Evolutionary conservation across 805 yeast species (phyloP).

Genomic region (Lachancea sp.): DNA sequence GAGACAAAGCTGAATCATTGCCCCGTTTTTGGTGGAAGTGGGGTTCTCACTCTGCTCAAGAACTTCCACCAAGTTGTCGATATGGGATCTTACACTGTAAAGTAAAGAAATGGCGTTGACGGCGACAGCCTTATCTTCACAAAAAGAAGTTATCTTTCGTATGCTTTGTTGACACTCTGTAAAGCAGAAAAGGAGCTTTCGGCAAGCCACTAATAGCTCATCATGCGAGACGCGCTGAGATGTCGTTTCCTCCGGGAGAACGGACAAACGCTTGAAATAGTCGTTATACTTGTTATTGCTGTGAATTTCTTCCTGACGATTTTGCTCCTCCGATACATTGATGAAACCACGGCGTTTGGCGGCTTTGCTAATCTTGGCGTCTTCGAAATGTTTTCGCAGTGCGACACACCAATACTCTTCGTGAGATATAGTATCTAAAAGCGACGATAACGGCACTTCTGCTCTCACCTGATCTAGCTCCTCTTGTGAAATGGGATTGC

Average conservation of each 20-base stretch:
- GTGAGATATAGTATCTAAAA: slow-evolving; percentile 36
- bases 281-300: slow-evolving; percentile 46
- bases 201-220: slow-evolving; percentile 35
- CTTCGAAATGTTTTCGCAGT: slow-evolving; percentile 22
- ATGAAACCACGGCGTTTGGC: slow-evolving; percentile 74
- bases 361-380: slow-evolving; percentile 42
- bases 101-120: slow-evolving; percentile 47
- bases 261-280: slow-evolving; percentile 58
- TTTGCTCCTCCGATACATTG: slow-evolving; percentile 11
- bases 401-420: slow-evolving; percentile 35
- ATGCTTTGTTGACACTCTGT: slow-evolving; percentile 60
- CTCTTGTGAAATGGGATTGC: slow-evolving; percentile 49
- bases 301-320: slow-evolving; percentile 20
- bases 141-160: slow-evolving; percentile 50
- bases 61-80: slow-evolving; percentile 51
- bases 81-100: slow-evolving; percentile 46
- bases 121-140: slow-evolving; percentile 48
- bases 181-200: slow-evolving; percentile 55
- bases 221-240: slow-evolving; percentile 25
- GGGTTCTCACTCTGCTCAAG: slow-evolving; percentile 45
- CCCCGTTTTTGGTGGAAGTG: slow-evolving; percentile 25
- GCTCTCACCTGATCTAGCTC: slow-evolving; percentile 41
- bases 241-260: slow-evolving; percentile 46
- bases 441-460: slow-evolving; percentile 32
- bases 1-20: slow-evolving; percentile 33